A percentile compares a stretch with the other conserved stretches of the same genome.
Conservation (phyloP, 495 filamentous ascomycete genomes). For the Neurospora africana region DNA sequence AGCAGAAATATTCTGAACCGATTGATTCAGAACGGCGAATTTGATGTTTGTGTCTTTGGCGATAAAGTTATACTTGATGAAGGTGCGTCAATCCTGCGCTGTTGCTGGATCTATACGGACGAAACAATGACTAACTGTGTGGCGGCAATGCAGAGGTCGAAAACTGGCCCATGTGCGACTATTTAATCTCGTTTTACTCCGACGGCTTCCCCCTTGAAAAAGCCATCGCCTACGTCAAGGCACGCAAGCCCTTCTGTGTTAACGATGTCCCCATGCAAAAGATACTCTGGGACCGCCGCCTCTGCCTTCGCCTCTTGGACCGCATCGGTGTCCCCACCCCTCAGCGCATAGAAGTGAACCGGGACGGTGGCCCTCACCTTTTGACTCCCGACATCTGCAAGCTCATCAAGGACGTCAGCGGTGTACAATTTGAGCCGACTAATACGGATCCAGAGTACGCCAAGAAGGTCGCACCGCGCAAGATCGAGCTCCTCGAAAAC, state of each 20-base stretch:
- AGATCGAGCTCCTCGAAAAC: constrained; percentile 74
- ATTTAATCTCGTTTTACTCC: constrained; percentile 94
- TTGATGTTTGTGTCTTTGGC: constrained; percentile 93
- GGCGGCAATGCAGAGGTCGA: constrained; percentile 41
- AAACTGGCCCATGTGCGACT: constrained; percentile 75
- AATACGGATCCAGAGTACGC: constrained; percentile 47
- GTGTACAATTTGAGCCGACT: constrained; percentile 64
- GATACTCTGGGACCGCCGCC: constrained; percentile 87
- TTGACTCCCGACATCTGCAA: constrained; percentile 65
- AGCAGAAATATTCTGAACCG: constrained; percentile 90
- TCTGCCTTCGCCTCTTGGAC: constrained; percentile 81
- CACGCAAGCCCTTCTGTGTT: constrained; percentile 90
- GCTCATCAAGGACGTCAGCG: constrained; percentile 67
- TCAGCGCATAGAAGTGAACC: constrained; percentile 80
- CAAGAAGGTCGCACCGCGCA: constrained; percentile 49
- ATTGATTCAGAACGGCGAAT: constrained; percentile 79
- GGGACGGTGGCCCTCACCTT: constrained; percentile 81
- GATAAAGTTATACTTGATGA: constrained; percentile 98
- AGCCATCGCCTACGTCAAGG: constrained; percentile 83
- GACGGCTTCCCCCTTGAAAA: constrained; percentile 96
- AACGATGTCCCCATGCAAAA: constrained; percentile 98
- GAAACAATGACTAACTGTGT: constrained; percentile 9
- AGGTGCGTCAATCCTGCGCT: constrained; percentile 34
- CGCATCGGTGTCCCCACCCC: constrained; percentile 82
- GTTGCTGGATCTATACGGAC: background rate